Conservation (phyloP, 148 eudicot species). For the Vaccinium myrtillus region DNA sequence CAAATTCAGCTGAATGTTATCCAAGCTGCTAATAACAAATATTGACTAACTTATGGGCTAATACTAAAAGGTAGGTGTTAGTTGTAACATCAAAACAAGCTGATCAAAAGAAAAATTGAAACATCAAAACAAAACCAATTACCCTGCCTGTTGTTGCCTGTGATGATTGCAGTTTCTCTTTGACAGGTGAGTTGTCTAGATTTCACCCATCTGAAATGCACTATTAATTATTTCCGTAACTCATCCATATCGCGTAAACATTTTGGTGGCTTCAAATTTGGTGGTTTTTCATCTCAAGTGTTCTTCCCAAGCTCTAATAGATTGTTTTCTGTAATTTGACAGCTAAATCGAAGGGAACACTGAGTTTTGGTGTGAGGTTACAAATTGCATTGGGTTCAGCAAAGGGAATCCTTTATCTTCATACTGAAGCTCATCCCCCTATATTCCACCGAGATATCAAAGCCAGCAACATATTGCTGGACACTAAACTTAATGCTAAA, state of each 20-base stretch:
- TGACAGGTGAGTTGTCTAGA: background rate
- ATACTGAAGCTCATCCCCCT: constrained; percentile 90
- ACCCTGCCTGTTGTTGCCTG: background rate
- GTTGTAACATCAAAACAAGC: background rate
- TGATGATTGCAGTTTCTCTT: background rate
- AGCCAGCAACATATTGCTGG: constrained; percentile 83
- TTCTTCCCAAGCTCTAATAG: background rate
- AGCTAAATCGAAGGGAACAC: constrained; percentile 49
- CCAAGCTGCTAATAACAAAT: no score
- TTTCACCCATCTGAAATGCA: background rate
- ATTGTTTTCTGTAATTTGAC: constrained; percentile 18
- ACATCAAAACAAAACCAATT: background rate
- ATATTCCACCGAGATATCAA: constrained; percentile 90
- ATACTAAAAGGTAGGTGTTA: background rate
- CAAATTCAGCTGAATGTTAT: constrained; percentile 3
- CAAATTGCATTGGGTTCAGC: constrained; percentile 77
- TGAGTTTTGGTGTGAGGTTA: constrained; percentile 65
- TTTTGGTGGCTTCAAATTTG: background rate
- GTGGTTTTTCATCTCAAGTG: background rate
- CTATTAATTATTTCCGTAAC: background rate
- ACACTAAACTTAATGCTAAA: constrained; percentile 63
- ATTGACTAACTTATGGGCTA: background rate
- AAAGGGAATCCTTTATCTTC: constrained; percentile 81
- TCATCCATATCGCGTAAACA: background rate
- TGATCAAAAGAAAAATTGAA: no score